phyloP scores from a whole-genome alignment of 179 eudicot genomes.

The Beta corolliflora region DNA sequence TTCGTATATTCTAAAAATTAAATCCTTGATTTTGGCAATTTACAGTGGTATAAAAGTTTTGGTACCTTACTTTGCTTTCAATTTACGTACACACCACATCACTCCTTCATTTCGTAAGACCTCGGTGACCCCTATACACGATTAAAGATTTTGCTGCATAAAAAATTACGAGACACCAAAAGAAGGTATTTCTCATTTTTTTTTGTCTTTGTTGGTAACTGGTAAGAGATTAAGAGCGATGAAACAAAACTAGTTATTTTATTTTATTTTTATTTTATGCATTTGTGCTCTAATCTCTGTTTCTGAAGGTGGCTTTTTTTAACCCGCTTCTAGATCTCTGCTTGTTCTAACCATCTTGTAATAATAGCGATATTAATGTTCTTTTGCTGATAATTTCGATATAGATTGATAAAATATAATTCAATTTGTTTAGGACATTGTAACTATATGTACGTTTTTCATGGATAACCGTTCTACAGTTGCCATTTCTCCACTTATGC shows the following conservation, averaged over 20 bases:
- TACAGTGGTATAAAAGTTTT: not conserved
- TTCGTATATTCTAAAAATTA: too few relatives aligned
- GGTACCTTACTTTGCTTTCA: conserved; percentile 41
- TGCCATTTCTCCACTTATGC: too few relatives aligned
- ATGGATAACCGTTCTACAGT: too few relatives aligned
- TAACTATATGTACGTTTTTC: too few relatives aligned
- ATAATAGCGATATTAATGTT: not conserved
- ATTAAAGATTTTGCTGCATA: not conserved
- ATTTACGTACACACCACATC: conserved; percentile 27
- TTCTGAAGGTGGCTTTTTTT: not conserved
- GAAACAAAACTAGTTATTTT: not conserved
- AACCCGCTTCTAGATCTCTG: not conserved
- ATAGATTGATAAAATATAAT: too few relatives aligned
- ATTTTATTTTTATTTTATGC: not conserved
- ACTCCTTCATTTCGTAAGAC: not conserved
- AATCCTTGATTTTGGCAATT: not conserved
- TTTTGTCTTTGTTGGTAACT: not conserved
- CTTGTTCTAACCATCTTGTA: not conserved
- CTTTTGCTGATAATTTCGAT: not conserved
- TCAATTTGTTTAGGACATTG: too few relatives aligned
- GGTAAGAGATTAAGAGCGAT: too few relatives aligned
- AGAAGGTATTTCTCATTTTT: not conserved
- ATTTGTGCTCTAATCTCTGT: not conserved
- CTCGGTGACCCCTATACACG: conserved; percentile 11
- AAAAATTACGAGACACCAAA: not conserved